Evolutionary conservation across 1,284 basidiomycete species (phyloP), one percentile per base, ranked within the genome.

Genomic region (Melampsora americana): DNA sequence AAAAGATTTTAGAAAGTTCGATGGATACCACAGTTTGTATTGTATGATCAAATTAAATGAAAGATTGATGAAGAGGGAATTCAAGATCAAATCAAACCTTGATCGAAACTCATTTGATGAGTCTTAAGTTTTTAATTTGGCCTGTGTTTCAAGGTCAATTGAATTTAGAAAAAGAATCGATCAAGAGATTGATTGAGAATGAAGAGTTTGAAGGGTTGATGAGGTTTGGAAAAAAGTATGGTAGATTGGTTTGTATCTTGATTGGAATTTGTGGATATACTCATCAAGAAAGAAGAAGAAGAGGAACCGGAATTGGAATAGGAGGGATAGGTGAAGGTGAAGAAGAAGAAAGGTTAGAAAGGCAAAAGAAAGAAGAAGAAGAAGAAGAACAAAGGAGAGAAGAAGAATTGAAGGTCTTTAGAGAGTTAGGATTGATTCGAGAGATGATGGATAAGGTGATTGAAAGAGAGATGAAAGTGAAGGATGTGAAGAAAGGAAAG

Each of bases 21-120:
- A 48, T 59, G n/a, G 64, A 69, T 60, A 70, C 70, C 9, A 46
- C 64, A 30, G 69, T 50, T 62, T 77, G 48, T 77, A 71, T 48
- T 64, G 68, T 20, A 77, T 77, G 75, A 69, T 77, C 14, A 53
- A 66, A 71, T 44, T 77, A 35, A 77, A 77, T 65, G 61, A 77
- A 42, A 53, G 28, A 3, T 23, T 75, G n/a, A 39, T 75, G 6
- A 66, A 48, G 7, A 26, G 30, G n/a, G 4, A 18, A 42, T 28
- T 32, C 62, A 39, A 74, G 7, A 11, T 61, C 39, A 5, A 60
- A 42, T 61, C n/a, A 64, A 20, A 35, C 39, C 14, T 42, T 9
- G 9, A 35, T 75, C 42, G 66, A 75, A 50, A 75, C 20, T 56
- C 73, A 75, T 68, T 56, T 75, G 20, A 75, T 75, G 56, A 65